Base-by-base conservation (phyloP, 1,139 yeast species). In the Debaryomyces nepalensis region DNA sequence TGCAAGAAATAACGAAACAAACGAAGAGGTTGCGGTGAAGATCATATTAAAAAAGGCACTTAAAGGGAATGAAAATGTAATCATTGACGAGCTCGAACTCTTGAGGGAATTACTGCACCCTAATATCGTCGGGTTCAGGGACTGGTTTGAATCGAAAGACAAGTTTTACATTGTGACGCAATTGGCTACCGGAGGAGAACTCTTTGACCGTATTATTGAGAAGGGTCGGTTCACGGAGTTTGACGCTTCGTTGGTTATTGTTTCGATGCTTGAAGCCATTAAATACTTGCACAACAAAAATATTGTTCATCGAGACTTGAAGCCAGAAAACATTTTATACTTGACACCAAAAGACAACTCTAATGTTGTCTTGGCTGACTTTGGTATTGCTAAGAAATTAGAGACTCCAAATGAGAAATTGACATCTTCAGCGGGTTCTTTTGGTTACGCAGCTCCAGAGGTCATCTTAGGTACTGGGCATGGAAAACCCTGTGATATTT, bases 391-490 rank as follows among this genome's bases (percentile, higher is more conserved):
- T 29, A 87, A 87, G 61, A 74, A 79, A 47, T 66, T 90, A 51
- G 73, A 75, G 45, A 63, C 72, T 12, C 69, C 78, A 2, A 76
- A 81, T 52, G 91, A 88, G 49, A 75, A 82, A 49, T 72, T 91
- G 45, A 84, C 81, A 20, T 74, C 86, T 20, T 83, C 87, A 37
- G 97, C 97, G 0, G 97, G 97, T 0, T 85, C 95, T 1, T 82
- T 89, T 64, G 97, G 97, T 2, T 90, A 90, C 59, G 96, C 96
- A 4, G 97, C 97, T 0, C 97, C 97, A 0, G 97, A 90, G 60
- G 93, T 90, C 4, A 71, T 90, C 26, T 64, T 77, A 37, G 84
- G 87, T 4, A 66, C 72, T 30, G 96, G 96, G 5, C 96, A 90
- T 64, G 95, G 96, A 33, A 88, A 86, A 58, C 91, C 96, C 2